Base-by-base conservation (phyloP, 352 stramenopile species). In the Pythium dissotocum region DNA sequence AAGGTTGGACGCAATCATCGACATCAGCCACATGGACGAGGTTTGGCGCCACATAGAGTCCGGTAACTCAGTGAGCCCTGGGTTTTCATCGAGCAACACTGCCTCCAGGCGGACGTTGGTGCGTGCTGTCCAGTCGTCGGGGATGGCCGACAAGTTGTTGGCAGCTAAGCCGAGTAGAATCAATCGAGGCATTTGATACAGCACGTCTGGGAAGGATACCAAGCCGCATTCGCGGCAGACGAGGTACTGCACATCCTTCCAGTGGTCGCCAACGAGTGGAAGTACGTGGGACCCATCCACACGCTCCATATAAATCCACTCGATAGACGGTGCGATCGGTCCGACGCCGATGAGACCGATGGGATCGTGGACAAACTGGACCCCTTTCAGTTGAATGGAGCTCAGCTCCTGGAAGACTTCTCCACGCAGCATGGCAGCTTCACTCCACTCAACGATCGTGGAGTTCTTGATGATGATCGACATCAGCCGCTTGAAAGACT, bases 211-310 rank as follows among this genome's bases (percentile, higher is more conserved):
- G 44, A 16, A 57, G 7, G 13, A 10, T n/a, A 14, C 3, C 1
- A 14, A 65, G 46, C 53, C 53, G n/a, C 60, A 66, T n/a, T 24
- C 38, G 16, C 36, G 44, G 28, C 51, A 67, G 40, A 61, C 38
- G 30, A 67, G 40, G 14, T 40, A 54, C 42, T 28, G 5, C 33
- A 38, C 33, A 9, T 38, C 33, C 33, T 9, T 38, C 54, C 33
- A 60, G 54, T 60, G 32, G 35, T 49, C 54, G 16, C 10, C 6
- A 2, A 21, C 54, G n/a, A 46, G 54, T 2, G 14, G 10, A 7
- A 60, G 35, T 4, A 60, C 1, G 3, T 33, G 54, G 0, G 6
- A 33, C 32, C 54, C 54, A 33, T 49, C 54, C 2, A 60, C 1
- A 12, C 33, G 6, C 54, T 60, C 33, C 4, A 60, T n/a, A n/a